phyloP scores from a whole-genome alignment of 2,329 filamentous ascomycete genomes.

The Coniochaeta sp. region DNA sequence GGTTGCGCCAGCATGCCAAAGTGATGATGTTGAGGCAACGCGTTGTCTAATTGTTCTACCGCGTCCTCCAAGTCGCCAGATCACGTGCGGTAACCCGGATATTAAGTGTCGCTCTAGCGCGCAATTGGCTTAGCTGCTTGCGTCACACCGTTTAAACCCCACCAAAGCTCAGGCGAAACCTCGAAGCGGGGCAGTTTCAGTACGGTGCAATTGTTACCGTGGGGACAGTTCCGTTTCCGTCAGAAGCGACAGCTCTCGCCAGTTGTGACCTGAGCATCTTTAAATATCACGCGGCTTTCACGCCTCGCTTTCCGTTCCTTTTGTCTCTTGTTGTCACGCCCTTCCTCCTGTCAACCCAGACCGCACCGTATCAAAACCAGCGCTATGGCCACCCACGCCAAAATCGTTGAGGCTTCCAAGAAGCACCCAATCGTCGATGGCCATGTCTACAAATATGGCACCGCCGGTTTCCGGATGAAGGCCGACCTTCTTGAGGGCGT shows the following conservation, averaged over 20 bases:
- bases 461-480: conserved; percentile 62
- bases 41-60: neutral
- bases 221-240: neutral
- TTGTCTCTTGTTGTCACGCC: neutral
- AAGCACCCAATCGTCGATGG: conserved; percentile 53
- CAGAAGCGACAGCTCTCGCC: neutral
- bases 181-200: neutral
- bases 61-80: neutral
- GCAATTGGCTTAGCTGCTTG: neutral
- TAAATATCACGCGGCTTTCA: neutral
- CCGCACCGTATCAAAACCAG: neutral
- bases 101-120: neutral
- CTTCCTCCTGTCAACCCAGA: neutral
- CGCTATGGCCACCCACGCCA: conserved; percentile 37
- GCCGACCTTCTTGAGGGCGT: conserved; percentile 82
- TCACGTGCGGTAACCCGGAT: neutral
- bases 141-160: neutral
- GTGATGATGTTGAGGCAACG: neutral
- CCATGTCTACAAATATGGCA: conserved; percentile 56
- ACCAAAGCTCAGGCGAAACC: neutral
- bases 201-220: neutral
- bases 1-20: no score
- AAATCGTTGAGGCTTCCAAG: conserved; percentile 52
- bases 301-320: neutral
- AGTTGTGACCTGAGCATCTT: neutral